A percentile compares a stretch with the other conserved stretches of the same genome.
Evolutionary conservation across 2,329 filamentous ascomycete species (phyloP).

Genomic region (Trichoderma harzianum): DNA sequence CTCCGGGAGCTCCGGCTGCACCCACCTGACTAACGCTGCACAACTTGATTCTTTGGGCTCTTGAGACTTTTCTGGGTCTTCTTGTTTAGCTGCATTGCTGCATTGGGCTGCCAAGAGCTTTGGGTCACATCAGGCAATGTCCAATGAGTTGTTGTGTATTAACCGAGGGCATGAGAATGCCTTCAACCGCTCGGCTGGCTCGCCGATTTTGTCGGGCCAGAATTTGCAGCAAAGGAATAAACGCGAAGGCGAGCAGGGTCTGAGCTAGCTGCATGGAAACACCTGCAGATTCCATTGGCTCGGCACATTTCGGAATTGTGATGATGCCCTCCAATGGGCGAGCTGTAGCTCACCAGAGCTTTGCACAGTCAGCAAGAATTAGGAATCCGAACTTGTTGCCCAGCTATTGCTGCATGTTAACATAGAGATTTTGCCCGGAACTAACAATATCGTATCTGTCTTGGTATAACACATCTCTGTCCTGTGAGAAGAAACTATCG

Average conservation of each 20-base stretch:
- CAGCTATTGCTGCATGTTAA: not conserved
- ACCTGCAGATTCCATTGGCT: not conserved
- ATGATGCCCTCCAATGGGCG: not conserved
- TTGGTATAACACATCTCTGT: not conserved
- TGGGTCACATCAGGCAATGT: not conserved
- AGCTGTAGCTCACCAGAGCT: not conserved
- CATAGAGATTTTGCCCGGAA: not conserved
- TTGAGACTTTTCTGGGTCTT: not conserved
- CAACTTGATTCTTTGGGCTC: not conserved
- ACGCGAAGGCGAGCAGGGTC: not conserved
- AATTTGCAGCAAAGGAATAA: not conserved
- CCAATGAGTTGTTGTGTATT: not conserved
- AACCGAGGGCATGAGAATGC: not conserved
- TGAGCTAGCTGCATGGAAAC: not conserved
- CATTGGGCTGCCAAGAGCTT: not conserved
- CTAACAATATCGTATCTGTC: not conserved
- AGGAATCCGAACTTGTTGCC: not conserved
- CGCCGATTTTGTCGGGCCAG: not conserved
- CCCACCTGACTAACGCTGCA: not conserved
- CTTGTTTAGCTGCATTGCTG: not conserved
- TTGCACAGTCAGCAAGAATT: not conserved
- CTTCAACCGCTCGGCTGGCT: not conserved
- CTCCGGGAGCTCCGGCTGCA: slow-evolving; percentile 10
- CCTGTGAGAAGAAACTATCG: not conserved
- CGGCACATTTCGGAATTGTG: slow-evolving; percentile 9